phyloP scores from a whole-genome alignment of 1,284 basidiomycete species.

The Tremellales sp. region DNA sequence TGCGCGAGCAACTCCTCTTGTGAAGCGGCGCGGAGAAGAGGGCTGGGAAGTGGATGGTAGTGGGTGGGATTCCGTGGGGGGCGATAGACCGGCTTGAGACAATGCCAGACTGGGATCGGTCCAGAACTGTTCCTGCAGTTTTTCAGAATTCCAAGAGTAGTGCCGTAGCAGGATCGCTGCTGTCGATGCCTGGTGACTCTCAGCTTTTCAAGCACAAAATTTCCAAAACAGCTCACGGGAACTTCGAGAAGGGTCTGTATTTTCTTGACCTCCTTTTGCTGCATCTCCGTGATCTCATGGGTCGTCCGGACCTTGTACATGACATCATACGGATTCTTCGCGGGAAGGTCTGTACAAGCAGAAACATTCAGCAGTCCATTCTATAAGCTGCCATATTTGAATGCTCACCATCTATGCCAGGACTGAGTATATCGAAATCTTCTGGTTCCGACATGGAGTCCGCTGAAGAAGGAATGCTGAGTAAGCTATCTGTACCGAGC shows the following conservation, averaged over 20 bases:
- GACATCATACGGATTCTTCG: conserved; percentile 48
- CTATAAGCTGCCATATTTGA: neutral
- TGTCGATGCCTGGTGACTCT: conserved; percentile 48
- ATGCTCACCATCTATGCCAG: conserved; percentile 39
- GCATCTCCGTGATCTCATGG: conserved; percentile 71
- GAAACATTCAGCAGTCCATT: too few species aligned
- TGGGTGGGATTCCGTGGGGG: conserved; percentile 32
- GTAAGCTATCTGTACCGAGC: too few species aligned
- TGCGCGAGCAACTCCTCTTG: conserved; percentile 30
- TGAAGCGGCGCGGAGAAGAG: conserved; percentile 38
- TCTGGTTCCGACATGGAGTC: conserved; percentile 40
- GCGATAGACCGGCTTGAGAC: conserved; percentile 62
- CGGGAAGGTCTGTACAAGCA: conserved; percentile 31
- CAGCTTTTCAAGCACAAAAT: neutral
- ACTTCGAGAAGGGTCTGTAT: conserved; percentile 80
- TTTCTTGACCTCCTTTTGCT: conserved; percentile 73
- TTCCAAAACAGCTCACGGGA: conserved; percentile 58
- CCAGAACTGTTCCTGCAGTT: conserved; percentile 92
- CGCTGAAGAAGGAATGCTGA: conserved; percentile 5
- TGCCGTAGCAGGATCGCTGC: conserved; percentile 79
- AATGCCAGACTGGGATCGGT: conserved; percentile 71
- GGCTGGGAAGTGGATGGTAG: conserved; percentile 37
- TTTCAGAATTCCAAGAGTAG: conserved; percentile 93
- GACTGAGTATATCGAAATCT: conserved; percentile 43
- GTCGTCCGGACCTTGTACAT: conserved; percentile 61